Conservation (phyloP, 768 basidiomycete genomes). For the Mrakia blollopis region DNA sequence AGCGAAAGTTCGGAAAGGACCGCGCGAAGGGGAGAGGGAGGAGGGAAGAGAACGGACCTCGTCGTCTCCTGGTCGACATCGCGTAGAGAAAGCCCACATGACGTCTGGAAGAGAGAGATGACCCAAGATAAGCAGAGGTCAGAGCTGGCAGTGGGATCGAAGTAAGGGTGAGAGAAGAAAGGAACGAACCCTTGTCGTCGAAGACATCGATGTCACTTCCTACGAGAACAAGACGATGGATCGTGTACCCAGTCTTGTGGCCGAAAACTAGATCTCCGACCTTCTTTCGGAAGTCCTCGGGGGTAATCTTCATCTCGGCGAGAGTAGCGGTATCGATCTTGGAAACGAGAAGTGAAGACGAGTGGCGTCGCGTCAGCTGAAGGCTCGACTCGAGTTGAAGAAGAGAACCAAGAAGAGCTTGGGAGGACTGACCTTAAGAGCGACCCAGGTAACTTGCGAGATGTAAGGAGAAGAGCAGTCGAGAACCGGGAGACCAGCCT, state of each 20-base stretch:
- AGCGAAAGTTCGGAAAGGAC: no score
- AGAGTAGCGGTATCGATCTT: slow-evolving; percentile 18
- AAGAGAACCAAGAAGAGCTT: not conserved
- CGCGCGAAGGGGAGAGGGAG: not conserved
- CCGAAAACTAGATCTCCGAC: slow-evolving; percentile 25
- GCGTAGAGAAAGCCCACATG: slow-evolving; percentile 24
- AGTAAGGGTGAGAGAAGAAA: not conserved
- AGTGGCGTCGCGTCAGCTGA: not conserved
- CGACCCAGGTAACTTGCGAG: slow-evolving; percentile 19
- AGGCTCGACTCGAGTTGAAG: not conserved
- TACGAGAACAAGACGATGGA: slow-evolving; percentile 19
- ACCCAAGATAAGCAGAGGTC: not conserved
- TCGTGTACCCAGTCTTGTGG: slow-evolving; percentile 28
- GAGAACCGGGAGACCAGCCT: slow-evolving; percentile 13
- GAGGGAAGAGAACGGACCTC: not conserved
- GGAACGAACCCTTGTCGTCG: slow-evolving; percentile 19
- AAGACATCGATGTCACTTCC: slow-evolving; percentile 20
- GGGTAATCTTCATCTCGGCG: slow-evolving; percentile 6
- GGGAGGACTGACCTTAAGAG: not conserved
- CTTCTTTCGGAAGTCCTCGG: slow-evolving; percentile 20
- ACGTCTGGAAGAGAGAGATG: not conserved
- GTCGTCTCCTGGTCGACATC: slow-evolving; percentile 20
- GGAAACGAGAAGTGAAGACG: not conserved
- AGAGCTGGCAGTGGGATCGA: not conserved
- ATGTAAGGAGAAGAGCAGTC: slow-evolving; percentile 14